Conservation (phyloP, 2,329 filamentous ascomycete species). For the Ascochyta koolunga region DNA sequence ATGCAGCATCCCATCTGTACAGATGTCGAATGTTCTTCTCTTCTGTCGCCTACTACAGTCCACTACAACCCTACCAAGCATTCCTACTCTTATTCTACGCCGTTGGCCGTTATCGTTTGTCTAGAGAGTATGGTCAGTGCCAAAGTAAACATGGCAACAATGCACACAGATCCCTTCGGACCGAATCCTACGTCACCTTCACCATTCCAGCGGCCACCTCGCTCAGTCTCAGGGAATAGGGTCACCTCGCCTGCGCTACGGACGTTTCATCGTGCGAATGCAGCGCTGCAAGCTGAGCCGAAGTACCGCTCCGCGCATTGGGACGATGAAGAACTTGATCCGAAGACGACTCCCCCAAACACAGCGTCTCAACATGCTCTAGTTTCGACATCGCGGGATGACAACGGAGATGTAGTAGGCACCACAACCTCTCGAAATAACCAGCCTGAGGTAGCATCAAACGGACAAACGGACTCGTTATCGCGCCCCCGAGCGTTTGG, state of each 20-base stretch:
- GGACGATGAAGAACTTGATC: neutral
- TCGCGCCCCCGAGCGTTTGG: neutral
- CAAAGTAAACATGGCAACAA: neutral
- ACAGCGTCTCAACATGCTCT: neutral
- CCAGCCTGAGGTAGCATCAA: neutral
- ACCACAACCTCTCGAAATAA: neutral
- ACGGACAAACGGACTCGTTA: neutral
- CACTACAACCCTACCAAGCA: slow-evolving; percentile 4
- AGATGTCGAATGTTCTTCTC: neutral
- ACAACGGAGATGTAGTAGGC: neutral
- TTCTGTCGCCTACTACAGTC: neutral
- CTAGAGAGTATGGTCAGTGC: neutral
- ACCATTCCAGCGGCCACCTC: neutral
- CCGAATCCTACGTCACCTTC: neutral
- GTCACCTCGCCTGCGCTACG: neutral
- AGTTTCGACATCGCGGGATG: neutral
- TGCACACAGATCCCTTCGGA: neutral
- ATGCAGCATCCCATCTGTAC: slow-evolving; percentile 5
- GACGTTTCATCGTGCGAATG: neutral
- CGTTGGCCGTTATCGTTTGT: neutral
- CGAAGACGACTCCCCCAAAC: neutral
- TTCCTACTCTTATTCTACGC: neutral
- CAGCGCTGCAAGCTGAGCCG: neutral
- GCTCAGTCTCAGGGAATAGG: neutral
- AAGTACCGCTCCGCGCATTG: neutral